phyloP scores from a whole-genome alignment of 768 basidiomycete species.

The Cubamyces lactineus region DNA sequence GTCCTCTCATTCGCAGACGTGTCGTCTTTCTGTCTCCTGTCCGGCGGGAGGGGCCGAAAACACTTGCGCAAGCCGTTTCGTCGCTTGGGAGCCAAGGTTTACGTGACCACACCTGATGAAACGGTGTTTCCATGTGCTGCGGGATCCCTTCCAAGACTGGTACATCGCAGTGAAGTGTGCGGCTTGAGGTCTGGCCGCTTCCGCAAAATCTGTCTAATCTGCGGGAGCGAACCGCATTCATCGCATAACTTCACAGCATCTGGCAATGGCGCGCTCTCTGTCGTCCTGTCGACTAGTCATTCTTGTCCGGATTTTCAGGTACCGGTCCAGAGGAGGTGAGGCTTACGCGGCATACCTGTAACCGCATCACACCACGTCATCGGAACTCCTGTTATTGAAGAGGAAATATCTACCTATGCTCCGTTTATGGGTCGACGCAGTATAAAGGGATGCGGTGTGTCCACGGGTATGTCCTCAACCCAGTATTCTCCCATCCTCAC shows the following conservation, averaged over 20 bases:
- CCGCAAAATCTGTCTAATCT: background rate
- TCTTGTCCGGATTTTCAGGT: slow-evolving; percentile 24
- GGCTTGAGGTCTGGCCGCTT: slow-evolving; percentile 1
- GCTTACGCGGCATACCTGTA: background rate
- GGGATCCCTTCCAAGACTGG: slow-evolving; percentile 7
- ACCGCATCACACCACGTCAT: slow-evolving; percentile 24
- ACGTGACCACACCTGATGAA: slow-evolving; percentile 17
- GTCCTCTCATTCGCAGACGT: background rate
- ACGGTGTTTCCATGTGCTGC: slow-evolving; percentile 18
- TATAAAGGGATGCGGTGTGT: slow-evolving; percentile 9
- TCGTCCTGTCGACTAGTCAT: slow-evolving; percentile 24
- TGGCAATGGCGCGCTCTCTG: slow-evolving; percentile 16
- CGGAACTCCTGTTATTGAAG: slow-evolving; percentile 8
- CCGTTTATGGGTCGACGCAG: slow-evolving; percentile 4
- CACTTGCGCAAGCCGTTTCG: slow-evolving; percentile 7
- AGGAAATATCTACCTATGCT: slow-evolving; percentile 13
- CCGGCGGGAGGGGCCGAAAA: background rate
- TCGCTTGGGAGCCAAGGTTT: slow-evolving; percentile 4
- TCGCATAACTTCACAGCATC: slow-evolving; percentile 19
- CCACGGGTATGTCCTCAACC: slow-evolving; percentile 1
- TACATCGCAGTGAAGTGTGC: background rate
- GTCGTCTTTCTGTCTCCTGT: background rate
- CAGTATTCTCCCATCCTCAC: background rate
- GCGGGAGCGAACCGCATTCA: slow-evolving; percentile 18
- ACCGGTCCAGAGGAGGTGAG: slow-evolving; percentile 10